Evolutionary conservation across 2,329 filamentous ascomycete genomes (phyloP).

Genomic region (Aspergillus neoniger): DNA sequence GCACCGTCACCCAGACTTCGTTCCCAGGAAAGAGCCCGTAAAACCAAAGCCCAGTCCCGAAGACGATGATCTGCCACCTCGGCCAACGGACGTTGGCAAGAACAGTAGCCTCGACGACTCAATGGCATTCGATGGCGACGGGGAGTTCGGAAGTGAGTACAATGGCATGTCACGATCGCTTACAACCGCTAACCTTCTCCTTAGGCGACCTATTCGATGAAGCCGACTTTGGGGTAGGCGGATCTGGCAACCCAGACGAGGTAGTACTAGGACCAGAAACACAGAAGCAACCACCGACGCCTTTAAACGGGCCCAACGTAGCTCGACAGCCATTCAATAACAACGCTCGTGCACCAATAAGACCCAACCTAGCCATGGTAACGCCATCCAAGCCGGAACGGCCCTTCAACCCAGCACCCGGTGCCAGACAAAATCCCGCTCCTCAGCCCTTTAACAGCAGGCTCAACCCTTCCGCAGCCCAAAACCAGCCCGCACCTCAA

Average conservation of each 20-base stretch:
- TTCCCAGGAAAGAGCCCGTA: conserved; percentile 58
- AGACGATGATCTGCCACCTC: conserved; percentile 51
- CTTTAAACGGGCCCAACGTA: conserved; percentile 24
- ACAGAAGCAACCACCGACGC: conserved; percentile 32
- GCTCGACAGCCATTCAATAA: conserved; percentile 25
- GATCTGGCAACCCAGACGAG: conserved; percentile 75
- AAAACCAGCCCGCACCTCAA: conserved; percentile 19
- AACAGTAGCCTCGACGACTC: conserved; percentile 34
- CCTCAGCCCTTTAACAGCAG: conserved; percentile 23
- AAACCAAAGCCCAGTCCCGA: conserved; percentile 41
- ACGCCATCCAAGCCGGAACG: conserved; percentile 45
- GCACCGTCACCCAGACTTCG: conserved; percentile 77
- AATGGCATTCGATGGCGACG: conserved; percentile 40
- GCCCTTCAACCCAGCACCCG: conserved; percentile 26
- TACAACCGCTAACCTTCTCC: conserved; percentile 19
- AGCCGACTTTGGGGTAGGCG: conserved; percentile 70
- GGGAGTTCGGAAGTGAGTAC: conserved; percentile 46
- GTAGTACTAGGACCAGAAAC: conserved; percentile 57
- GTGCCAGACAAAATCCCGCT: conserved; percentile 24
- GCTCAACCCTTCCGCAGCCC: conserved; percentile 22
- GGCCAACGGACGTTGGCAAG: conserved; percentile 24
- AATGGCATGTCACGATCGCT: not conserved
- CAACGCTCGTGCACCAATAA: conserved; percentile 18
- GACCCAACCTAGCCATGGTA: conserved; percentile 29
- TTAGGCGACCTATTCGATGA: conserved; percentile 69